Conservation (phyloP, 2,329 filamentous ascomycete species). For the Fusarium acutatum region DNA sequence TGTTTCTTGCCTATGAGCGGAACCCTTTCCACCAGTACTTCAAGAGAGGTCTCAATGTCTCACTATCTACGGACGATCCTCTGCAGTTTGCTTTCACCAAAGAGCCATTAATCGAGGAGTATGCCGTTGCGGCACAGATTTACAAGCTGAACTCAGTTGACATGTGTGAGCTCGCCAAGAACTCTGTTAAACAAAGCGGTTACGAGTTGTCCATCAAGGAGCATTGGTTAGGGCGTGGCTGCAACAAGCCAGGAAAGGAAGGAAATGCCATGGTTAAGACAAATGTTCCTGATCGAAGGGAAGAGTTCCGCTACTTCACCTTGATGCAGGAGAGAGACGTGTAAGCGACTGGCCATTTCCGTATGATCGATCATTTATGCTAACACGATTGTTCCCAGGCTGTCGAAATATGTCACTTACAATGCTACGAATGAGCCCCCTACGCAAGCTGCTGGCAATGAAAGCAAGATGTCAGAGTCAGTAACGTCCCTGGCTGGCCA, state of each 20-base stretch:
- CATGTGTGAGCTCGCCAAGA: constrained; percentile 98
- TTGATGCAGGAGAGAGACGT: constrained; percentile 83
- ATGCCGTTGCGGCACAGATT: constrained; percentile 96
- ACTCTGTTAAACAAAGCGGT: constrained; percentile 93
- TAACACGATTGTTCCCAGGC: constrained; percentile 41
- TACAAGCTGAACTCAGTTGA: constrained; percentile 97
- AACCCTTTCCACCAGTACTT: constrained; percentile 98
- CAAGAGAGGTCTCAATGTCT: constrained; percentile 92
- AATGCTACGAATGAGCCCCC: constrained; percentile 38
- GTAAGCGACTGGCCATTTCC: constrained; percentile 61
- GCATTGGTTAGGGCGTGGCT: constrained; percentile 87
- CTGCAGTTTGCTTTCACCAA: constrained; percentile 99
- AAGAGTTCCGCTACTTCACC: constrained; percentile 89
- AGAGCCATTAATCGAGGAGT: constrained; percentile 97
- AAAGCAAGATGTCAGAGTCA: constrained; percentile 30
- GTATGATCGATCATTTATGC: not conserved
- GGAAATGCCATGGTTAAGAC: constrained; percentile 96
- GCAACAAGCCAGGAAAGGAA: constrained; percentile 77
- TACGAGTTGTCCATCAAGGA: constrained; percentile 91
- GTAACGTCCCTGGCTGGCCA: constrained; percentile 21
- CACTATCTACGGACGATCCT: constrained; percentile 94
- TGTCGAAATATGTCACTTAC: constrained; percentile 54
- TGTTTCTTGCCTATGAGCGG: constrained; percentile 95
- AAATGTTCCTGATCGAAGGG: constrained; percentile 92
- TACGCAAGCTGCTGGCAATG: constrained; percentile 6